These are phyloP conservation scores for Vittaforma corneae DNA, from an alignment of 371 early-diverging fungal species.

Conservation along the genomic window DNA sequence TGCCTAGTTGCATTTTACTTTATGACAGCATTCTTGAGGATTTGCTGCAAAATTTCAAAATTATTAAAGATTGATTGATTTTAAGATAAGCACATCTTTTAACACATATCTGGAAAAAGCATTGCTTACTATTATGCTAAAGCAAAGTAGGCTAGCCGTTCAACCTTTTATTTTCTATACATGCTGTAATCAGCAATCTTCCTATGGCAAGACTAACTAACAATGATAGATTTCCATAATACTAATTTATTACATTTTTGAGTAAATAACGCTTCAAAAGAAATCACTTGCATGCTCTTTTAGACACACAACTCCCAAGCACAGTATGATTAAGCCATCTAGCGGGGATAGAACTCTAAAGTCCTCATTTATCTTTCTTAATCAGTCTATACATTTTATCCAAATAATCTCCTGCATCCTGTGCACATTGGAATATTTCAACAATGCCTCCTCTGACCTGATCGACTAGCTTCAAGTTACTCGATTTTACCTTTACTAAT, in stretches of 20 bases:
- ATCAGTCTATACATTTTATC: constrained; percentile 5
- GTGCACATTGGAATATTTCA: constrained; percentile 18
- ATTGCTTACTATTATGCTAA: too few species aligned
- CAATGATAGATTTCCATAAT: too few species aligned
- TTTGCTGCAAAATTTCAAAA: too few species aligned
- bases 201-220: too few species aligned
- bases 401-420: constrained; percentile 2
- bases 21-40: too few species aligned
- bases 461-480: constrained; percentile 3
- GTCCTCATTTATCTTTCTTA: constrained; percentile 3
- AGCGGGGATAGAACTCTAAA: background rate
- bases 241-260: background rate
- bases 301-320: background rate
- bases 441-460: constrained; percentile 12
- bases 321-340: background rate
- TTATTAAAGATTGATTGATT: too few species aligned
- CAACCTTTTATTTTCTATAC: too few species aligned
- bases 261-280: constrained; percentile 3
- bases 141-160: too few species aligned
- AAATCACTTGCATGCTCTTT: constrained; percentile 2
- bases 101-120: too few species aligned
- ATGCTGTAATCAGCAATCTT: too few species aligned
- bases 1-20: too few species aligned
- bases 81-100: too few species aligned
- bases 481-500: constrained; percentile 9